These are phyloP conservation scores for Grosmannia huntii DNA, from an alignment of 2,329 filamentous ascomycete genomes.

Conservation along the genomic window DNA sequence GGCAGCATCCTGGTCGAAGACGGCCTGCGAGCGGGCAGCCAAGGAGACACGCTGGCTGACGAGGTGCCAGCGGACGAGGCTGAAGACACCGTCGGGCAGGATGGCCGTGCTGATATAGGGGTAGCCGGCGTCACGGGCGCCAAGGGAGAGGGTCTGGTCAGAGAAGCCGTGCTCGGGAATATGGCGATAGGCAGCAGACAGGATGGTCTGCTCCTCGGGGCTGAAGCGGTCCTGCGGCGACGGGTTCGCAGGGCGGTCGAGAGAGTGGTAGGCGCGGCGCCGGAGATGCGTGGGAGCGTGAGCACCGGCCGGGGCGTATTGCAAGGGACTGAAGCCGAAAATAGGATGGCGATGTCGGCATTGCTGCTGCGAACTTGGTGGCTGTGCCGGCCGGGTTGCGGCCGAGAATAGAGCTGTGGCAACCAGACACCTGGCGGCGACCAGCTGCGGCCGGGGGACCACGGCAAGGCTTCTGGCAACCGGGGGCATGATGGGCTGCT, in stretches of 20 bases:
- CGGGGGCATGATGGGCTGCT: background rate
- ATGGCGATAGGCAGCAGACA: slow-evolving; percentile 66
- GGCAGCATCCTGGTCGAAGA: slow-evolving; percentile 25
- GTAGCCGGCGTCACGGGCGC: slow-evolving; percentile 74
- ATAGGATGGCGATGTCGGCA: background rate
- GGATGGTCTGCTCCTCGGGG: slow-evolving; percentile 59
- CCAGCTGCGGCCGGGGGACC: background rate
- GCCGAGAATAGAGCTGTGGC: background rate
- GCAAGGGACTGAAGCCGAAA: background rate
- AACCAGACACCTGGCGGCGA: background rate
- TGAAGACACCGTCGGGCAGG: slow-evolving; percentile 67
- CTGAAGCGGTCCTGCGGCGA: slow-evolving; percentile 48
- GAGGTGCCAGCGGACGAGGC: slow-evolving; percentile 69
- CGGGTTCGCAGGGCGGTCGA: slow-evolving; percentile 58
- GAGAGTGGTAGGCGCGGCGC: slow-evolving; percentile 53
- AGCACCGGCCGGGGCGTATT: background rate
- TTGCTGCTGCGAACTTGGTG: background rate
- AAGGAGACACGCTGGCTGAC: slow-evolving; percentile 52
- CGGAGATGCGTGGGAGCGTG: background rate
- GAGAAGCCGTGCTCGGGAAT: slow-evolving; percentile 79
- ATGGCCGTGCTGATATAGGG: slow-evolving; percentile 76
- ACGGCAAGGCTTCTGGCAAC: background rate
- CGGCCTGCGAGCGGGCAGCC: slow-evolving; percentile 22
- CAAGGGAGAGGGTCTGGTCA: slow-evolving; percentile 55
- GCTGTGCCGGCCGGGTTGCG: background rate